A percentile compares a stretch with the other conserved stretches of the same genome.
Evolutionary conservation across 2,329 filamentous ascomycete genomes (phyloP).

Genomic region (Aspergillus caelatus): DNA sequence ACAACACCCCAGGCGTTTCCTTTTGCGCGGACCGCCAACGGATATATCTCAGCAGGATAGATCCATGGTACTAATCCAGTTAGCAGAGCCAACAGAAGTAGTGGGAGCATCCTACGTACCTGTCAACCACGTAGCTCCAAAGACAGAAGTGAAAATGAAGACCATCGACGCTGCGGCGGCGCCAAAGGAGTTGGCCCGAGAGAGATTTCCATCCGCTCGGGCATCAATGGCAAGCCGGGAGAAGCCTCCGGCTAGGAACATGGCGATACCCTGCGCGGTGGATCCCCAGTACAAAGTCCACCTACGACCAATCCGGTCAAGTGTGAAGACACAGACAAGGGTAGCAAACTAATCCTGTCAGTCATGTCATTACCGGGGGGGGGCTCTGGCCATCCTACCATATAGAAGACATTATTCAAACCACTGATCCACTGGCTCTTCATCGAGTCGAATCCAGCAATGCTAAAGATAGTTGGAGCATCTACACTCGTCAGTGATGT

Average conservation of each 20-base stretch:
- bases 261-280: conserved; percentile 64
- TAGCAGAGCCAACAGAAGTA: conserved; percentile 58
- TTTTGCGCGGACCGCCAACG: conserved; percentile 69
- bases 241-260: conserved; percentile 69
- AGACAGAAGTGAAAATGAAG: conserved; percentile 68
- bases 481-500: conserved; percentile 27
- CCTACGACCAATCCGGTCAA: conserved; percentile 69
- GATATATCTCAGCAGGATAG: conserved; percentile 74
- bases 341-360: conserved; percentile 59
- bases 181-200: conserved; percentile 57
- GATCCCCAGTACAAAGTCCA: conserved; percentile 73
- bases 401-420: conserved; percentile 59
- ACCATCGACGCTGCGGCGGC: conserved; percentile 71
- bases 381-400: conserved; percentile 40
- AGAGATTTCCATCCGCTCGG: conserved; percentile 48
- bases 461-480: conserved; percentile 62
- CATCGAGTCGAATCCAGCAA: conserved; percentile 64
- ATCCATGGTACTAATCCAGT: conserved; percentile 59
- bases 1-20: conserved; percentile 77
- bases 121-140: conserved; percentile 65
- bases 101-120: conserved; percentile 59
- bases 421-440: conserved; percentile 68
- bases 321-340: conserved; percentile 69
- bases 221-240: conserved; percentile 58
- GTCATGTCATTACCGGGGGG: background rate